These are phyloP conservation scores for Amphicarpaea edgeworthii DNA, from an alignment of 306 rosid species.

Conservation along the genomic window DNA sequence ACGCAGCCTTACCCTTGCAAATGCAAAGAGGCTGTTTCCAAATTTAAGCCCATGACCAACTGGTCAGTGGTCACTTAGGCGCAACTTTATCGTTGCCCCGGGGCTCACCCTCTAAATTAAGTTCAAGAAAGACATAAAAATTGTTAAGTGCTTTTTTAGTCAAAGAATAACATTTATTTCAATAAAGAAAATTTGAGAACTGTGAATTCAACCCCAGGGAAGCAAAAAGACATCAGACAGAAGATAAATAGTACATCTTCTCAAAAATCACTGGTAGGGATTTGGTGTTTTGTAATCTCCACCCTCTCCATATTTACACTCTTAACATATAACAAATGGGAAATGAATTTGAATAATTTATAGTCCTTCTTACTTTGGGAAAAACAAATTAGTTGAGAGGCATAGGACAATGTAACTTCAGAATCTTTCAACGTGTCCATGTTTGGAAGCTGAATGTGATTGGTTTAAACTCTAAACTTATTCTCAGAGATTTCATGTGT, in stretches of 20 bases:
- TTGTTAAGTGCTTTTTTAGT: too few relatives aligned
- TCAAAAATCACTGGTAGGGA: slow-evolving; percentile 6
- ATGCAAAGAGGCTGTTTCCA: too few relatives aligned
- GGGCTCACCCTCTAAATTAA: background rate
- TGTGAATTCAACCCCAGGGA: too few relatives aligned
- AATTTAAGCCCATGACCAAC: too few relatives aligned
- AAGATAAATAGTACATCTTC: slow-evolving; percentile 7
- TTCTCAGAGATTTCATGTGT: background rate
- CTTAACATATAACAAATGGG: background rate
- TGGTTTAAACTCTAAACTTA: slow-evolving; percentile 7
- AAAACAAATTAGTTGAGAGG: slow-evolving; percentile 15
- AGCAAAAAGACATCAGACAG: background rate
- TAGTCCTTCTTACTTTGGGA: background rate
- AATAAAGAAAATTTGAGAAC: too few relatives aligned
- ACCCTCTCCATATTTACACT: background rate
- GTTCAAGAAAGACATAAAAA: background rate
- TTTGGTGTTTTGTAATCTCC: slow-evolving; percentile 10
- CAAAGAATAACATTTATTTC: too few relatives aligned
- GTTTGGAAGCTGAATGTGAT: background rate
- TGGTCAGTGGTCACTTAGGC: too few relatives aligned
- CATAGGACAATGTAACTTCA: background rate
- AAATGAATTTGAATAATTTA: slow-evolving; percentile 31
- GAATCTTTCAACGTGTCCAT: background rate
- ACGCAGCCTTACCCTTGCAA: too few relatives aligned
- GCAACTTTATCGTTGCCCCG: too few relatives aligned